phyloP scores from a whole-genome alignment of 1,284 basidiomycete species.

The Trametes hirsuta region DNA sequence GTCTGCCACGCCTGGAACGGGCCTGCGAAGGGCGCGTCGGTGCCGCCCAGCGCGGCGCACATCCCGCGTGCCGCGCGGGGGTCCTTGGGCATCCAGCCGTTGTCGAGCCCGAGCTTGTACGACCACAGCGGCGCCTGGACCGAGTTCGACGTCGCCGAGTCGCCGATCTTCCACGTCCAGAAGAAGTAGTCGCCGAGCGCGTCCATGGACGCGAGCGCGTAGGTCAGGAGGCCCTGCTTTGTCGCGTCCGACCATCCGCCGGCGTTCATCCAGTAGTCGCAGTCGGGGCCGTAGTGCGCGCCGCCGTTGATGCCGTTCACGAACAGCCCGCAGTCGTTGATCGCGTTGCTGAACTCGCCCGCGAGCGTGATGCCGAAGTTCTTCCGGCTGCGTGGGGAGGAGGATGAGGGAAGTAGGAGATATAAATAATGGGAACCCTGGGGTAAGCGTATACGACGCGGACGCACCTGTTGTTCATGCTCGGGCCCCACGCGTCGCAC shows the following conservation, averaged over 20 bases:
- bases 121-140: conserved; percentile 82
- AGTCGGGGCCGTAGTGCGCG: conserved; percentile 57
- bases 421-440: conserved; percentile 48
- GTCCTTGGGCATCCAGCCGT: conserved; percentile 84
- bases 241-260: conserved; percentile 57
- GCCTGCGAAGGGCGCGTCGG: conserved; percentile 53
- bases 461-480: conserved; percentile 49
- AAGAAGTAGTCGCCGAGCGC: conserved; percentile 64
- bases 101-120: conserved; percentile 77
- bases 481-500: conserved; percentile 56
- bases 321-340: conserved; percentile 53
- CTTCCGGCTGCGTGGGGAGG: conserved; percentile 39
- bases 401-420: conserved; percentile 29
- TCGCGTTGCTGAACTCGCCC: conserved; percentile 52
- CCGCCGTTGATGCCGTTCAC: conserved; percentile 46
- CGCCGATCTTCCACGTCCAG: conserved; percentile 82
- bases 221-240: conserved; percentile 59
- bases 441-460: too few relatives aligned
- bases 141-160: conserved; percentile 57
- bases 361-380: conserved; percentile 52
- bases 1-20: conserved; percentile 73
- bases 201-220: conserved; percentile 64
- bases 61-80: conserved; percentile 71
- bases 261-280: conserved; percentile 60
- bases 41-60: conserved; percentile 59